Evolutionary conservation across 2,329 filamentous ascomycete genomes (phyloP).

Genomic region (Drechslerella coelobrocha): DNA sequence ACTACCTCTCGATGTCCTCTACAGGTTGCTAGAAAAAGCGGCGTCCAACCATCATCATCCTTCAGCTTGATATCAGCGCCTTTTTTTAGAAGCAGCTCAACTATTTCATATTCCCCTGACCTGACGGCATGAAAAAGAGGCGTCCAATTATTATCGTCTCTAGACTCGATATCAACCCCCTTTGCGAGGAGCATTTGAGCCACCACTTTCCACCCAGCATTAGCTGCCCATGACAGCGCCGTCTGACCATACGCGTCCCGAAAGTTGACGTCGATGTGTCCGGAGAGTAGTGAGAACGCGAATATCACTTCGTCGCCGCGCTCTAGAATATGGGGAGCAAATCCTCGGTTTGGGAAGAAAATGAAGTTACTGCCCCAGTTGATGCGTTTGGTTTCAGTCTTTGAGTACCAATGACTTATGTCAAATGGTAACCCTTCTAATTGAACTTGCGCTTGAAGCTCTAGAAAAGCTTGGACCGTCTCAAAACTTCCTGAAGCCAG

Average conservation of each 20-base stretch:
- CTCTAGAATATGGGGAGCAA: background rate
- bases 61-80: background rate
- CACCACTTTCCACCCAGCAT: constrained; percentile 42
- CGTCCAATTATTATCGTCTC: background rate
- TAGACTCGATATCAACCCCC: constrained; percentile 7
- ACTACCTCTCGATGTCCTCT: background rate
- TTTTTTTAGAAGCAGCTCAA: background rate
- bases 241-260: constrained; percentile 48
- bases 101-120: background rate
- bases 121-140: background rate
- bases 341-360: constrained; percentile 7
- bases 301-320: constrained; percentile 5
- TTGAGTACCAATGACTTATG: constrained; percentile 11
- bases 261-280: background rate
- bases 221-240: constrained; percentile 54
- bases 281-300: constrained; percentile 9
- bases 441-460: constrained; percentile 5
- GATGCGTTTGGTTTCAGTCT: background rate
- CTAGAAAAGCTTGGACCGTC: constrained; percentile 54
- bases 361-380: constrained; percentile 12
- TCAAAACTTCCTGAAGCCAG: constrained; percentile 55
- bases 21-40: constrained; percentile 1
- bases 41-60: background rate
- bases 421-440: background rate
- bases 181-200: constrained; percentile 43